Evolutionary conservation across 139 green algal genomes (phyloP).

Genomic region (Chlorella sp.): DNA sequence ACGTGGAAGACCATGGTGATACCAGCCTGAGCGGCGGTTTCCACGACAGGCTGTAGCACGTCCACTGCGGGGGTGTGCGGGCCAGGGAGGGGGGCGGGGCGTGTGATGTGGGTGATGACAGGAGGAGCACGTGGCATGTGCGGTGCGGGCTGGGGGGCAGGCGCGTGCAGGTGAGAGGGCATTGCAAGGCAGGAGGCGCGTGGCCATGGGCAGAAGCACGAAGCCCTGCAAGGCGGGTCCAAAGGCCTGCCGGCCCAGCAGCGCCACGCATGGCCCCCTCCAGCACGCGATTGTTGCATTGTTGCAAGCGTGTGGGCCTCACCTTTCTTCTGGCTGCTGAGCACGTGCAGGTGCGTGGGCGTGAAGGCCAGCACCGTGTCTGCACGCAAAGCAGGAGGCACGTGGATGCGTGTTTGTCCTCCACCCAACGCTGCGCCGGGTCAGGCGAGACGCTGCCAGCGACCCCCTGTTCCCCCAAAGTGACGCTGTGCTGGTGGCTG

Average conservation of each 20-base stretch:
- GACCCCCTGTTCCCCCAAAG: too few relatives aligned
- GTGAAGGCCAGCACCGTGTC: slow-evolving; percentile 89
- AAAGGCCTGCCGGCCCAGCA: neutral
- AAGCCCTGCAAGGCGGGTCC: neutral
- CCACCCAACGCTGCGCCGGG: too few relatives aligned
- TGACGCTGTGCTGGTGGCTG: too few relatives aligned
- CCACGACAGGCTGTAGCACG: slow-evolving; percentile 56
- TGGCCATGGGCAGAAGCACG: neutral
- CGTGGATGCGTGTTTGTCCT: too few relatives aligned
- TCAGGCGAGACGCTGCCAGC: too few relatives aligned
- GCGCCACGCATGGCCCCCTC: too few relatives aligned
- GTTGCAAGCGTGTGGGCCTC: neutral
- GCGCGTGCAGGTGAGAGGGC: neutral
- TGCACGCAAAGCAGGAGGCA: slow-evolving; percentile 25
- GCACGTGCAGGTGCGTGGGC: slow-evolving; percentile 55
- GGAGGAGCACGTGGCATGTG: neutral
- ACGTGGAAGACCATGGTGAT: slow-evolving; percentile 55
- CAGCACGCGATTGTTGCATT: neutral
- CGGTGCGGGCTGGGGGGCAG: neutral
- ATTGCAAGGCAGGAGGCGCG: neutral
- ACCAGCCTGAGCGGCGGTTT: slow-evolving; percentile 18
- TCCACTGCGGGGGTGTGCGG: slow-evolving; percentile 22
- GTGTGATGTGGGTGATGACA: too few relatives aligned
- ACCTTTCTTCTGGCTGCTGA: slow-evolving; percentile 89
- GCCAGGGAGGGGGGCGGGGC: too few relatives aligned